Evolutionary conservation across 1,284 basidiomycete species (phyloP).

Genomic region (Stereum hirsutum): DNA sequence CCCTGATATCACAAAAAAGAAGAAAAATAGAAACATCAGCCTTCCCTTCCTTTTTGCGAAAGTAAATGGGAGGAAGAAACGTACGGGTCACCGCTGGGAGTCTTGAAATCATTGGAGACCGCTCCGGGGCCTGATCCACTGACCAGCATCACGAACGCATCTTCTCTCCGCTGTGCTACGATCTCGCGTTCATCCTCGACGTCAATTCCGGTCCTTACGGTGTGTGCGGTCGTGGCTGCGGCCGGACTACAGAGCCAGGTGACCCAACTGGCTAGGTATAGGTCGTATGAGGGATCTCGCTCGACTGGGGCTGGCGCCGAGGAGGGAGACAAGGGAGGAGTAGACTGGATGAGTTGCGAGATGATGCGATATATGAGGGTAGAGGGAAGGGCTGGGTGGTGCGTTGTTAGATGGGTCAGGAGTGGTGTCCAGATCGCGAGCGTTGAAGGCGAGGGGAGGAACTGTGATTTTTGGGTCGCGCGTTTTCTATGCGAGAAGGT

Average conservation of each 20-base stretch:
- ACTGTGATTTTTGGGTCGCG: slow-evolving; percentile 30
- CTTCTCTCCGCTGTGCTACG: slow-evolving; percentile 29
- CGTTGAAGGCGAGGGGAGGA: slow-evolving; percentile 42
- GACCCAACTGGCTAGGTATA: slow-evolving; percentile 60
- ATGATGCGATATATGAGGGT: slow-evolving; percentile 45
- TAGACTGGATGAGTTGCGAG: slow-evolving; percentile 25
- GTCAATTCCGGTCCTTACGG: slow-evolving; percentile 31
- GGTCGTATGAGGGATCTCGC: slow-evolving; percentile 33
- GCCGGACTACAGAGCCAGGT: no score
- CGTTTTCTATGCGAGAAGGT: slow-evolving; percentile 44
- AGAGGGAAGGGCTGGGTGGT: slow-evolving; percentile 45
- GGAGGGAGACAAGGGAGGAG: slow-evolving; percentile 4
- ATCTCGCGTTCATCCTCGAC: slow-evolving; percentile 19
- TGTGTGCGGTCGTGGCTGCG: no score
- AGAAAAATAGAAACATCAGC: background rate
- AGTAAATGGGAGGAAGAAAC: background rate
- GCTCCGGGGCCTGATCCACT: slow-evolving; percentile 34
- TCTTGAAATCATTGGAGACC: slow-evolving; percentile 12
- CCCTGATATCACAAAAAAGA: slow-evolving; percentile 2
- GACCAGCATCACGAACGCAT: slow-evolving; percentile 35
- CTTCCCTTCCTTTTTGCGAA: no score
- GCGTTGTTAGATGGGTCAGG: slow-evolving; percentile 46
- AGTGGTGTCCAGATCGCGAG: slow-evolving; percentile 67
- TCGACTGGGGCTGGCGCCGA: slow-evolving; percentile 10
- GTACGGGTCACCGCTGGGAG: slow-evolving; percentile 26